Conservation (phyloP, 2,329 filamentous ascomycete species). For the Trichoderma cornu-damae region DNA sequence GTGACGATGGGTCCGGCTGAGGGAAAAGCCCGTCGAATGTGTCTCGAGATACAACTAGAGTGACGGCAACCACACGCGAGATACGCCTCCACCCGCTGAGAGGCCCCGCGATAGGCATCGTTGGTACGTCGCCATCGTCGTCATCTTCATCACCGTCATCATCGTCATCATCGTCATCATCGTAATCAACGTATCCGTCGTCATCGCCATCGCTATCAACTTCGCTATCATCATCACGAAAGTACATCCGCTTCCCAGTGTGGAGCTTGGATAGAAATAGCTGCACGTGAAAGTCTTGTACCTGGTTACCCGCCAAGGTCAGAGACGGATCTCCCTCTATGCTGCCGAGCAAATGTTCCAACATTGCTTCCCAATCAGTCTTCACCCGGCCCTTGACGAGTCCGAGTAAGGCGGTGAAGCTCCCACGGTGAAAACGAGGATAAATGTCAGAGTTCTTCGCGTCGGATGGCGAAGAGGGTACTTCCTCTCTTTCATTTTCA, state of each 20-base stretch:
- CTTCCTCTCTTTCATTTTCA: slow-evolving; percentile 27
- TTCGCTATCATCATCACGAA: background rate
- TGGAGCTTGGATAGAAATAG: slow-evolving; percentile 34
- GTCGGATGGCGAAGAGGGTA: background rate
- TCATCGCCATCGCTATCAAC: too few species aligned
- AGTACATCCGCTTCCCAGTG: slow-evolving; percentile 30
- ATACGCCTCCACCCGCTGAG: slow-evolving; percentile 37
- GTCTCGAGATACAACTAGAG: slow-evolving; percentile 32
- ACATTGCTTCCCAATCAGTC: slow-evolving; percentile 33
- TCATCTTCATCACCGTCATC: too few species aligned
- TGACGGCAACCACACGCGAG: slow-evolving; percentile 36
- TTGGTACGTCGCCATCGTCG: slow-evolving; percentile 20
- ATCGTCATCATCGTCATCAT: too few species aligned
- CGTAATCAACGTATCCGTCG: too few species aligned
- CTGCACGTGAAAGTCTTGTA: slow-evolving; percentile 35
- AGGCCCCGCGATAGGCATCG: slow-evolving; percentile 22
- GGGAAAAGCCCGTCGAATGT: slow-evolving; percentile 28
- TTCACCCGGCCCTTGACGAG: slow-evolving; percentile 32
- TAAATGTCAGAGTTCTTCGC: slow-evolving; percentile 22
- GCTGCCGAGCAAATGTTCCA: slow-evolving; percentile 27
- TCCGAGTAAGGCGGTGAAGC: slow-evolving; percentile 38
- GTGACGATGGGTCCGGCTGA: slow-evolving; percentile 13
- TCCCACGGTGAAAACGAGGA: slow-evolving; percentile 35
- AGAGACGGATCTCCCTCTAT: slow-evolving; percentile 30
- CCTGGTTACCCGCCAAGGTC: slow-evolving; percentile 29